A percentile compares a stretch with the other conserved stretches of the same genome.
These are phyloP conservation scores for Priceomyces haplophilus DNA, from an alignment of 805 yeast species.

Conservation along the genomic window DNA sequence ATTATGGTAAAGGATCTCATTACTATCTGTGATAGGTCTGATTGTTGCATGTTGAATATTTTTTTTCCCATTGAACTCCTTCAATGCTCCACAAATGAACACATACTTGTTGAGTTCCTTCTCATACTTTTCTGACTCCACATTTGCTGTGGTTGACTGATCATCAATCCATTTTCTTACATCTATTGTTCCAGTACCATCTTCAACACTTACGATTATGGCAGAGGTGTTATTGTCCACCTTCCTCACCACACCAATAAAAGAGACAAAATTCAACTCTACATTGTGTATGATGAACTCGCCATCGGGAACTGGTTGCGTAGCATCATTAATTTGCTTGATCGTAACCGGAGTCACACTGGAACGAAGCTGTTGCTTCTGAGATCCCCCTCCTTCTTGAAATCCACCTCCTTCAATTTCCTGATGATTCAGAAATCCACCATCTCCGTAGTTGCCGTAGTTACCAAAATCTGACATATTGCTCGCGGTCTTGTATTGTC, in stretches of 20 bases:
- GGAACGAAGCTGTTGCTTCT: constrained; percentile 23
- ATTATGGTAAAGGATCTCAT: constrained; percentile 66
- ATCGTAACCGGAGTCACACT: constrained; percentile 63
- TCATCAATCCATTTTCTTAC: constrained; percentile 59
- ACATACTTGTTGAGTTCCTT: constrained; percentile 55
- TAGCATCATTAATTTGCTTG: constrained; percentile 63
- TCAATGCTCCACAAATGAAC: constrained; percentile 45
- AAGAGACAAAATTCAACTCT: constrained; percentile 58
- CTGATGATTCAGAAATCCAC: constrained; percentile 19
- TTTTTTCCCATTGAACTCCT: constrained; percentile 61
- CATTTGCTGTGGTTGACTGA: constrained; percentile 25
- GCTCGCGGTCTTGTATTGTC: not conserved
- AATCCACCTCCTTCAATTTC: constrained; percentile 21
- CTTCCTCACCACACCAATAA: constrained; percentile 70
- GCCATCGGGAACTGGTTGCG: constrained; percentile 63
- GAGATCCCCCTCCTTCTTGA: constrained; percentile 19
- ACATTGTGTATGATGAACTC: constrained; percentile 59
- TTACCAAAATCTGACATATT: constrained; percentile 11
- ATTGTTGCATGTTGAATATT: constrained; percentile 63
- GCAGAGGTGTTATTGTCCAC: constrained; percentile 58
- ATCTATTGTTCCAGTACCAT: constrained; percentile 66
- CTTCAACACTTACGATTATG: constrained; percentile 61
- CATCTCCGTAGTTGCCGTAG: constrained; percentile 18
- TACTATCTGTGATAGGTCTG: constrained; percentile 56
- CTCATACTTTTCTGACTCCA: constrained; percentile 30